Evolutionary conservation across 768 basidiomycete species (phyloP).

Genomic region (Hericium erinaceus): DNA sequence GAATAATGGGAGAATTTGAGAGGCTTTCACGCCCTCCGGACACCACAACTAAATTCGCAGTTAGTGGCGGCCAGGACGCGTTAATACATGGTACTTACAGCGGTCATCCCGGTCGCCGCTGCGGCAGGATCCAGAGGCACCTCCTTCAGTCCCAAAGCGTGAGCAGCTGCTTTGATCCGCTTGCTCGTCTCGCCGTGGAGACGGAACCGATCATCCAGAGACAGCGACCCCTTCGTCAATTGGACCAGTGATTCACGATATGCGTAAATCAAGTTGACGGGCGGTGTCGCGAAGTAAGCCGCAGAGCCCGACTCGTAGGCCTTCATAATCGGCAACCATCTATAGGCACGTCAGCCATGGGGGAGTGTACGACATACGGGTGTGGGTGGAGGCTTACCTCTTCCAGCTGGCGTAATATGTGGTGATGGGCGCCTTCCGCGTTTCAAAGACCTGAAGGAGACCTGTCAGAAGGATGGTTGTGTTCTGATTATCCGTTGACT

Average conservation of each 20-base stretch:
- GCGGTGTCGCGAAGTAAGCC: conserved; percentile 92
- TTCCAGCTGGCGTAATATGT: conserved; percentile 90
- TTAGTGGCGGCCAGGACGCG: not conserved
- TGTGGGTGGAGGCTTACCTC: conserved; percentile 36
- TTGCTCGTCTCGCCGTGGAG: conserved; percentile 62
- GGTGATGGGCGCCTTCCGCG: conserved; percentile 52
- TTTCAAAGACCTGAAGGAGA: conserved; percentile 42
- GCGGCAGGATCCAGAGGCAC: conserved; percentile 52
- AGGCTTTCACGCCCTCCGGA: conserved; percentile 70
- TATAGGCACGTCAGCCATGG: conserved; percentile 18
- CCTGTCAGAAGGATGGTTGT: not conserved
- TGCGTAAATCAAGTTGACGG: conserved; percentile 90
- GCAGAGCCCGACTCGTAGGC: conserved; percentile 77
- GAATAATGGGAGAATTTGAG: conserved; percentile 71
- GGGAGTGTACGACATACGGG: not conserved
- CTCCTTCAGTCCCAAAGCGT: conserved; percentile 61
- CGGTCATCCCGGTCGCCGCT: conserved; percentile 93
- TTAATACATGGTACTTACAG: conserved; percentile 33
- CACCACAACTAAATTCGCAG: conserved; percentile 49
- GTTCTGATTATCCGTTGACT: not conserved
- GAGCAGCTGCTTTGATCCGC: conserved; percentile 59
- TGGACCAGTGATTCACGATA: conserved; percentile 71
- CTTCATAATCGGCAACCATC: conserved; percentile 91
- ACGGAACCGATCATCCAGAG: conserved; percentile 71
- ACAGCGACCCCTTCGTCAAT: conserved; percentile 53